Evolutionary conservation across 2,329 filamentous ascomycete species (phyloP).

Genomic region (Penicillium sp.): DNA sequence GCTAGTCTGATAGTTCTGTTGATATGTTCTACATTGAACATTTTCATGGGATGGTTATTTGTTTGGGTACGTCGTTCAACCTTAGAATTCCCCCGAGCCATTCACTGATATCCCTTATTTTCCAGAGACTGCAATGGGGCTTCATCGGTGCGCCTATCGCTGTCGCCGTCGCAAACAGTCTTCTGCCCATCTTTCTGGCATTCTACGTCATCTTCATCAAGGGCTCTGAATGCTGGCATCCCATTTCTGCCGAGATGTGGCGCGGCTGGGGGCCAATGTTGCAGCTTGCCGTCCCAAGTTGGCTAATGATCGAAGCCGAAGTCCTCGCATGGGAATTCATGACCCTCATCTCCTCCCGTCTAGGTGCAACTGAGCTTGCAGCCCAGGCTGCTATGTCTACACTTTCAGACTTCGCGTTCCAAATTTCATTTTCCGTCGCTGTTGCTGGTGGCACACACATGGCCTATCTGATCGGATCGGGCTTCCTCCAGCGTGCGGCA

Average conservation of each 20-base stretch:
- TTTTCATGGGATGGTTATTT: slow-evolving; percentile 65
- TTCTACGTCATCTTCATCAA: slow-evolving; percentile 61
- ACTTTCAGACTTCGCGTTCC: slow-evolving; percentile 67
- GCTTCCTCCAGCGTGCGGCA: slow-evolving; percentile 66
- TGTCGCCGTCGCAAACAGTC: slow-evolving; percentile 60
- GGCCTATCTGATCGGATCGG: slow-evolving; percentile 82
- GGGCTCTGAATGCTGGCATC: slow-evolving; percentile 67
- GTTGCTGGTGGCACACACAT: slow-evolving; percentile 77
- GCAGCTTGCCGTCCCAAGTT: slow-evolving; percentile 69
- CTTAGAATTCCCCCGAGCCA: too few relatives aligned
- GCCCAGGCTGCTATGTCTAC: slow-evolving; percentile 75
- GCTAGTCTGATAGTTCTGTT: slow-evolving; percentile 71
- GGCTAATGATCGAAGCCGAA: slow-evolving; percentile 84
- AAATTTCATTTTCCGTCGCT: slow-evolving; percentile 77
- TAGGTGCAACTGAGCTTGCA: slow-evolving; percentile 66
- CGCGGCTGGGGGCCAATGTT: slow-evolving; percentile 72
- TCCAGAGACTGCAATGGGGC: slow-evolving; percentile 45
- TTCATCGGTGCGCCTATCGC: slow-evolving; percentile 71
- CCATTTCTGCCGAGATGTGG: slow-evolving; percentile 57
- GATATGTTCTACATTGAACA: slow-evolving; percentile 69
- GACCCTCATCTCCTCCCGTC: slow-evolving; percentile 64
- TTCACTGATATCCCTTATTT: background rate
- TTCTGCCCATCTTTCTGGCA: slow-evolving; percentile 60
- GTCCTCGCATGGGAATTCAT: slow-evolving; percentile 82
- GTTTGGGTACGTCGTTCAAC: slow-evolving; percentile 51